Base-by-base conservation (phyloP, 345 rosid genomes). In the Dovyalis caffra region DNA sequence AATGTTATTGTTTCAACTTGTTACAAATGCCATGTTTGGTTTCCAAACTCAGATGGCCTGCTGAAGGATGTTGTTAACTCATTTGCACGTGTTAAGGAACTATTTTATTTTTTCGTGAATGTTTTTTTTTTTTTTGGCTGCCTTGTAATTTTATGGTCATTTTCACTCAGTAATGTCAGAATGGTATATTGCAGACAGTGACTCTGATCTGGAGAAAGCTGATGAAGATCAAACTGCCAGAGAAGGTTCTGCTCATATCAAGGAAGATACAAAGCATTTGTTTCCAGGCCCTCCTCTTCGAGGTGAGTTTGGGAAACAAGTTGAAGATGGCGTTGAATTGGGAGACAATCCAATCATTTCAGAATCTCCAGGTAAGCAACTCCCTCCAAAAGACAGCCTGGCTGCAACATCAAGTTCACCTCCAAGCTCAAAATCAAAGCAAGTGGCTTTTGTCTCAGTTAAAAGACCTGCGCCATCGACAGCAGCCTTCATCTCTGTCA, bases 371-470 rank as follows among this genome's bases (percentile, higher is more conserved):
- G 66, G 56, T 25, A 43, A 64, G 31, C 35, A 68, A 32, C n/a
- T 64, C 34, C 25, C 29, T 12, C 14, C 23, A 38, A 67, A 83
- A 78, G 73, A 53, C 69, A 71, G 64, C 29, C 38, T 18, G 53
- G 64, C 20, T 43, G 71, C 76, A 5, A 49, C 71, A 49, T 64
- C 77, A 34, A 66, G 67, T 64, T 37, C 80, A 28, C 73, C 76
- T 16, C 62, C 72, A 6, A 78, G 66, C 61, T 77, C 68, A 8
- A 79, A 45, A 32, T 74, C 79, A 3, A 83, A 69, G 65, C 80
- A 83, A 69, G 94, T 90, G 74, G 94, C 97, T 57, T 79, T 71
- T 25, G 10, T 58, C 8, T 65, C 82, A 0, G 69, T 75, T 29
- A 79, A 75, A 74, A 79, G 76, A 31, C 82, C 72, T 1, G 78